These are phyloP conservation scores for Brassica balearica DNA, from an alignment of 441 rosid species.

Conservation along the genomic window DNA sequence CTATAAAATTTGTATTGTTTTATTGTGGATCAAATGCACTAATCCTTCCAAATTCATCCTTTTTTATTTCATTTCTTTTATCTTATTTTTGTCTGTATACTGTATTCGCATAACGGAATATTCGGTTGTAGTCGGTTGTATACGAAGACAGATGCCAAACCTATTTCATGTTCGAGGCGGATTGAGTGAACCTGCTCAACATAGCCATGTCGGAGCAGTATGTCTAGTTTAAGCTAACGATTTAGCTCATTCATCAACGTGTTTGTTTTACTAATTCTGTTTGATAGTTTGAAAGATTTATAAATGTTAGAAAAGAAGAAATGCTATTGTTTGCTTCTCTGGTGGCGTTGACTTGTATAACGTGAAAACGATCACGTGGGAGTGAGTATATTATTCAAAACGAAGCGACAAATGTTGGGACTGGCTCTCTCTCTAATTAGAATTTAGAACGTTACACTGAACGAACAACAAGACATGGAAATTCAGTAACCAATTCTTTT, in stretches of 20 bases:
- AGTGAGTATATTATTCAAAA: too few species aligned
- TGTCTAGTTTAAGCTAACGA: background rate
- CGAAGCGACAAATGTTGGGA: too few species aligned
- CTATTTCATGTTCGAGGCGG: background rate
- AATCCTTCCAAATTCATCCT: constrained; percentile 28
- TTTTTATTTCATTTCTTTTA: background rate
- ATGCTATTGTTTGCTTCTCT: background rate
- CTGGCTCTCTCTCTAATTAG: too few species aligned
- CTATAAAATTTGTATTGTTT: background rate
- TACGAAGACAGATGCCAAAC: background rate
- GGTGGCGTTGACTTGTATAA: too few species aligned
- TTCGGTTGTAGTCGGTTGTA: background rate
- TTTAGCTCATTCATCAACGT: background rate
- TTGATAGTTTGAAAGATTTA: too few species aligned
- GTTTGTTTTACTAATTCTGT: background rate
- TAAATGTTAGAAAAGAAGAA: background rate
- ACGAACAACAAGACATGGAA: too few species aligned
- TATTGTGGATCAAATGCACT: constrained; percentile 16
- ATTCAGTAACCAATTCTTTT: too few species aligned
- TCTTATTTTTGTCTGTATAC: background rate
- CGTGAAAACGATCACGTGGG: too few species aligned
- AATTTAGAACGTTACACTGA: too few species aligned
- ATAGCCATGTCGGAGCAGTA: background rate
- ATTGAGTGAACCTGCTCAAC: background rate
- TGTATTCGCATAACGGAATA: background rate